Conservation (phyloP, 768 basidiomycete species). For the Termitomyces sp. region DNA sequence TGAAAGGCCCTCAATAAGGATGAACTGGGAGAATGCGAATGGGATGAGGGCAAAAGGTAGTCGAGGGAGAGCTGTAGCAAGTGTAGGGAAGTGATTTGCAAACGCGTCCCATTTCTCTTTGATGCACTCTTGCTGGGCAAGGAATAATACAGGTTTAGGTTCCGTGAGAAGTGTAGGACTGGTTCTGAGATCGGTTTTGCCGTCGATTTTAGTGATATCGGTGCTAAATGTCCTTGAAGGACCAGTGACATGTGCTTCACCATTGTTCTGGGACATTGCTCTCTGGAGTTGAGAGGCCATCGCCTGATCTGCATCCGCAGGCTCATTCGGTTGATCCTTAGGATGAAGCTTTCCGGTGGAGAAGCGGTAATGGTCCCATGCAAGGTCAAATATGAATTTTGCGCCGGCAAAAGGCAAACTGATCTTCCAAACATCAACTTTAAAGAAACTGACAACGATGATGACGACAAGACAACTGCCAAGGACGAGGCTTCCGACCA, state of each 20-base stretch:
- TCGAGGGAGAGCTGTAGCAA: slow-evolving; percentile 59
- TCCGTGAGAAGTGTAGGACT: not conserved
- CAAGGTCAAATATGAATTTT: slow-evolving; percentile 69
- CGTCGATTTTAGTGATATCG: slow-evolving; percentile 1
- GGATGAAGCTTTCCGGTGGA: not conserved
- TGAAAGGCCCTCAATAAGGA: slow-evolving; percentile 83
- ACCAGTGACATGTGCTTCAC: slow-evolving; percentile 16
- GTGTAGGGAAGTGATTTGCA: slow-evolving; percentile 62
- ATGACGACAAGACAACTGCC: slow-evolving; percentile 67
- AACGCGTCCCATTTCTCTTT: slow-evolving; percentile 16
- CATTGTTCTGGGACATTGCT: slow-evolving; percentile 20
- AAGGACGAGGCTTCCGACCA: slow-evolving; percentile 69
- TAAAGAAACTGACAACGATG: slow-evolving; percentile 73
- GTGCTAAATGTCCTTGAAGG: slow-evolving; percentile 12
- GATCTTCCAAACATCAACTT: slow-evolving; percentile 85
- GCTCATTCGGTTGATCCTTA: slow-evolving; percentile 7
- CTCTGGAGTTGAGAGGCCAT: slow-evolving; percentile 24
- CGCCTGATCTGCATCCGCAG: slow-evolving; percentile 19
- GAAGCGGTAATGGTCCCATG: slow-evolving; percentile 54
- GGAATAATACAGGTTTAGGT: not conserved
- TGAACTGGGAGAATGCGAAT: slow-evolving; percentile 94
- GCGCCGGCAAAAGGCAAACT: slow-evolving; percentile 76
- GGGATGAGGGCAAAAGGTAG: slow-evolving; percentile 83
- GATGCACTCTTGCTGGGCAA: slow-evolving; percentile 3
- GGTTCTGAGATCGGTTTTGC: slow-evolving; percentile 5